Evolutionary conservation across 768 basidiomycete species (phyloP).

Genomic region (Trametopsis cervina): DNA sequence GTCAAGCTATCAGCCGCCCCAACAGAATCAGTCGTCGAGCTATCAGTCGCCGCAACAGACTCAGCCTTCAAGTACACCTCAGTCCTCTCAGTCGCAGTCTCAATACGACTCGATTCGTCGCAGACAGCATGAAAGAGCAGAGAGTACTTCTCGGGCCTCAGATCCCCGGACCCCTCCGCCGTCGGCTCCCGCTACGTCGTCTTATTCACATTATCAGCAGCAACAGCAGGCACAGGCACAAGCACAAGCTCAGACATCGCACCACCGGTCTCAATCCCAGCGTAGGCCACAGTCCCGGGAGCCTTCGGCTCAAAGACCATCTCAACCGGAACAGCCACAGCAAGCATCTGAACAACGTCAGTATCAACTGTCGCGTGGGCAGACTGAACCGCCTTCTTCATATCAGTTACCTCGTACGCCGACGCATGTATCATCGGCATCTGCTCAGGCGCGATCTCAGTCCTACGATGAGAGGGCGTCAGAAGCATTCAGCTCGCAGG

Average conservation of each 20-base stretch:
- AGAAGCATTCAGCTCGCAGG: constrained; percentile 41
- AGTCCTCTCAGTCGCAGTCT: too few species aligned
- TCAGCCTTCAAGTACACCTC: too few species aligned
- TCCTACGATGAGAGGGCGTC: constrained; percentile 21
- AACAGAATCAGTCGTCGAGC: too few species aligned
- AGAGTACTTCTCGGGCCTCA: too few species aligned
- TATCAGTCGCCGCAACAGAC: too few species aligned
- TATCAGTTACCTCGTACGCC: constrained; percentile 6
- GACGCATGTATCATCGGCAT: constrained; percentile 13
- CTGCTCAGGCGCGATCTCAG: constrained; percentile 14
- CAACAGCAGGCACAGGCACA: neutral
- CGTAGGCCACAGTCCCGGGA: constrained; percentile 6
- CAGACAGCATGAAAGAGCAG: too few species aligned
- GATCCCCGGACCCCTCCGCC: neutral
- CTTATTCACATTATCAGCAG: neutral
- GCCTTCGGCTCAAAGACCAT: constrained; percentile 12
- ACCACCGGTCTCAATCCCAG: neutral
- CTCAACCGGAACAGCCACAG: constrained; percentile 7
- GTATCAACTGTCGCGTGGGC: constrained; percentile 5
- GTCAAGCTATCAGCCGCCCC: too few species aligned
- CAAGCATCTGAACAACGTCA: constrained; percentile 7
- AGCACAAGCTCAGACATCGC: neutral
- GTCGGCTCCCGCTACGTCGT: neutral
- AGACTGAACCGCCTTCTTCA: constrained; percentile 1
- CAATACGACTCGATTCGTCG: too few species aligned